Conservation (phyloP, 140 eudicot genomes). For the Anethum foeniculum region DNA sequence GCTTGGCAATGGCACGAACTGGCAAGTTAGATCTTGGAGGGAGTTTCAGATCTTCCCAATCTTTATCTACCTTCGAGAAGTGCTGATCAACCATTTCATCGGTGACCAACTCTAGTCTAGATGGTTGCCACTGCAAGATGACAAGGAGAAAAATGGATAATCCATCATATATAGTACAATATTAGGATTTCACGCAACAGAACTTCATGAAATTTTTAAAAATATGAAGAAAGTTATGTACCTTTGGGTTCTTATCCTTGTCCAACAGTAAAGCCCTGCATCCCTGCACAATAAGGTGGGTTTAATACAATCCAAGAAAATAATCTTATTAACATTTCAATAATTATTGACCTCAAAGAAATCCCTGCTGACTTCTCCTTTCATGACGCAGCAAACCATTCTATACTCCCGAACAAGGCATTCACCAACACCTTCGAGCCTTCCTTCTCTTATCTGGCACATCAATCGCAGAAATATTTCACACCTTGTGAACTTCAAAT, state of each 20-base stretch:
- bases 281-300: constrained; percentile 48
- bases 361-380: constrained; percentile 73
- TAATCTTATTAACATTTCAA: neutral
- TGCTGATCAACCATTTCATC: constrained; percentile 58
- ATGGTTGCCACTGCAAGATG: constrained; percentile 73
- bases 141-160: neutral
- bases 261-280: constrained; percentile 85
- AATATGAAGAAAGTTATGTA: constrained; percentile 11
- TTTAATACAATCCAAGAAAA: neutral
- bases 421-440: constrained; percentile 86
- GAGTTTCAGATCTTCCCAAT: constrained; percentile 72
- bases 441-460: constrained; percentile 83
- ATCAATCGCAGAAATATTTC: constrained; percentile 7
- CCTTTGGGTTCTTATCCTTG: constrained; percentile 91
- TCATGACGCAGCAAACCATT: constrained; percentile 75
- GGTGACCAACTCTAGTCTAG: constrained; percentile 53
- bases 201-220: neutral
- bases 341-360: constrained; percentile 56
- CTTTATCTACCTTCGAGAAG: constrained; percentile 49
- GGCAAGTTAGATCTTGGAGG: constrained; percentile 70
- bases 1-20: constrained; percentile 77
- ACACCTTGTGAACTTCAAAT: neutral
- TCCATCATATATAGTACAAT: neutral
- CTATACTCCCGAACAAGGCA: constrained; percentile 87
- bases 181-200: neutral